Evolutionary conservation across 2,329 filamentous ascomycete species (phyloP).

Genomic region (Rosellinia necatrix): DNA sequence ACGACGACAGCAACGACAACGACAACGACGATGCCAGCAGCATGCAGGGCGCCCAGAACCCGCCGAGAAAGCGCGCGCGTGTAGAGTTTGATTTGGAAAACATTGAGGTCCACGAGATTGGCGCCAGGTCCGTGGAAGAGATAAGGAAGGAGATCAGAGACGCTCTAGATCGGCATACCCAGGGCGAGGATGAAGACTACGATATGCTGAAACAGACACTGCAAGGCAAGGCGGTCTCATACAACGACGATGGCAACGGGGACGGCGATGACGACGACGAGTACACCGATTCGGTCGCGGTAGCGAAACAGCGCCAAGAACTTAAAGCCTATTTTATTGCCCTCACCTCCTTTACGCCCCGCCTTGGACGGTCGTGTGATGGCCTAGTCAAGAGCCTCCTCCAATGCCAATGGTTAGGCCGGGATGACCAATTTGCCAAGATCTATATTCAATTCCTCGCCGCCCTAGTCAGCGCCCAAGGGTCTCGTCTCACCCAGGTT

Average conservation of each 20-base stretch:
- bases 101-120: slow-evolving; percentile 61
- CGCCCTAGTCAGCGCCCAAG: slow-evolving; percentile 80
- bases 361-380: slow-evolving; percentile 63
- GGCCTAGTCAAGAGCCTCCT: slow-evolving; percentile 63
- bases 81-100: slow-evolving; percentile 64
- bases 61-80: slow-evolving; percentile 59
- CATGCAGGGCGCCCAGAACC: slow-evolving; percentile 47
- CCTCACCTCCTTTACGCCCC: slow-evolving; percentile 64
- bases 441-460: slow-evolving; percentile 71
- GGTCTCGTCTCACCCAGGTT: slow-evolving; percentile 74
- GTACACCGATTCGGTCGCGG: slow-evolving; percentile 44
- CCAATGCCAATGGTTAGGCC: slow-evolving; percentile 67
- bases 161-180: slow-evolving; percentile 61
- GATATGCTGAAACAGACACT: slow-evolving; percentile 66
- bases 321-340: slow-evolving; percentile 65
- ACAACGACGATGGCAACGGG: slow-evolving; percentile 48
- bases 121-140: slow-evolving; percentile 57
- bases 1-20: slow-evolving; percentile 39
- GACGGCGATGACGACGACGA: slow-evolving; percentile 55
- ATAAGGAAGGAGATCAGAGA: slow-evolving; percentile 59
- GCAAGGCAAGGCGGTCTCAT: slow-evolving; percentile 47
- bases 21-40: slow-evolving; percentile 39
- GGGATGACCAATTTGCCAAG: slow-evolving; percentile 67
- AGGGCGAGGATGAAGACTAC: slow-evolving; percentile 64
- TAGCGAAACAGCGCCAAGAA: slow-evolving; percentile 50